Base-by-base conservation (phyloP, 179 eudicot species). In the Spinacia oleracea region DNA sequence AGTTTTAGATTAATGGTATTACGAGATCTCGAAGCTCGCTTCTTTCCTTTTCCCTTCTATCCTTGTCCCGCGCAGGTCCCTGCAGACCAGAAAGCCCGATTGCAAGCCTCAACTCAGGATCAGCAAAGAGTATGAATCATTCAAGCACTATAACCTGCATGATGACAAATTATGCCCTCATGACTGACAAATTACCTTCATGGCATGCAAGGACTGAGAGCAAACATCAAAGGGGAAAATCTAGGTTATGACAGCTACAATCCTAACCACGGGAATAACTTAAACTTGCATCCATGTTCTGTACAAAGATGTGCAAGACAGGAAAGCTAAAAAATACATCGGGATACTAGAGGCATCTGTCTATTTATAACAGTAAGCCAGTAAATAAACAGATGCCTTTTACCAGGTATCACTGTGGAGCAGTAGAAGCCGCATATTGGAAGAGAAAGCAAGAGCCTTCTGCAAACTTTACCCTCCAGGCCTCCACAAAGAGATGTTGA, bases 51-150 rank as follows among this genome's bases (percentile, higher is more conserved):
- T 96, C 99, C 83, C 89, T 91, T 87, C 88, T 93, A 76, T 93
- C 99, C 88, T 89, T 92, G 78, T 89, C 92, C 86, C 92, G 87
- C 79, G 89, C 87, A 89, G 98, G 96, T 93, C 99, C 99, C 99
- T 96, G 98, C 99, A 96, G 97, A 91, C 94, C 87, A 96, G 90
- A 96, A 96, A 93, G 91, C 87, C 93, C 91, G 90, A 93, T 90
- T 88, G 97, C 92, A 91, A 88, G 89, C 91, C 89, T 96, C 97
- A 93, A 89, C 94, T 90, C 96, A 93, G 92, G 91, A 88, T 90
- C 96, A 93, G 89, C 95, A 89, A 89, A 92, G 79, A 89, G 89
- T 77, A 91, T 89, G 90, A 87, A 90, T 90, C 91, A 90, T 85
- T 90, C 89, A 91, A 90, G 92, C 92, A 93, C 84, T 85, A 91